Conservation (phyloP, 75 land plant species). For the Pinus taeda region DNA sequence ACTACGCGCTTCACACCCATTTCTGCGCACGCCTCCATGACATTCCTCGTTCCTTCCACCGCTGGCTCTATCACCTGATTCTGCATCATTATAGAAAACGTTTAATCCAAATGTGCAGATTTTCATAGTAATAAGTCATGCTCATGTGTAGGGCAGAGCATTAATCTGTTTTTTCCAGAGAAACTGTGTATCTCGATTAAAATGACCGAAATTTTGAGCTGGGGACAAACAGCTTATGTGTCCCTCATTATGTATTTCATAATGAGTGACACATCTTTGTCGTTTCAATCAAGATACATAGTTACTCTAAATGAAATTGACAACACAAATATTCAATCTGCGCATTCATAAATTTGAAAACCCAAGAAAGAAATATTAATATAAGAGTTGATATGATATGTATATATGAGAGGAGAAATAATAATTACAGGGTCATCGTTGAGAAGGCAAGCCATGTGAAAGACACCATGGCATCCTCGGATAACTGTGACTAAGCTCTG, state of each 20-base stretch:
- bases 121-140: too few relatives aligned
- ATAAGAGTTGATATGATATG: background rate
- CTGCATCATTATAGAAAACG: background rate
- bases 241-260: too few relatives aligned
- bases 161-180: too few relatives aligned
- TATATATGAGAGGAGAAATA: too few relatives aligned
- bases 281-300: too few relatives aligned
- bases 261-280: too few relatives aligned
- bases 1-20: slow-evolving; percentile 33
- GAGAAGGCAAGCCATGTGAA: slow-evolving; percentile 1
- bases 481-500: slow-evolving; percentile 8
- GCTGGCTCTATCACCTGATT: slow-evolving; percentile 34
- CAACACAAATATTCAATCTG: too few relatives aligned
- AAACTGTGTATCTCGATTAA: too few relatives aligned
- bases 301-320: too few relatives aligned
- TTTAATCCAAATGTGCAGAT: background rate
- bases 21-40: slow-evolving; percentile 29
- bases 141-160: too few relatives aligned
- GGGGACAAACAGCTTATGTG: too few relatives aligned
- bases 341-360: background rate
- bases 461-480: slow-evolving; percentile 24
- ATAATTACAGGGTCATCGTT: slow-evolving; percentile 1
- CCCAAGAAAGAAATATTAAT: background rate
- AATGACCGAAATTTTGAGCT: too few relatives aligned
- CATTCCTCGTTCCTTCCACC: slow-evolving; percentile 41